Evolutionary conservation across 345 rosid species (phyloP), one percentile per base, ranked within the genome.

Genomic region (Noccaea caerulescens): DNA sequence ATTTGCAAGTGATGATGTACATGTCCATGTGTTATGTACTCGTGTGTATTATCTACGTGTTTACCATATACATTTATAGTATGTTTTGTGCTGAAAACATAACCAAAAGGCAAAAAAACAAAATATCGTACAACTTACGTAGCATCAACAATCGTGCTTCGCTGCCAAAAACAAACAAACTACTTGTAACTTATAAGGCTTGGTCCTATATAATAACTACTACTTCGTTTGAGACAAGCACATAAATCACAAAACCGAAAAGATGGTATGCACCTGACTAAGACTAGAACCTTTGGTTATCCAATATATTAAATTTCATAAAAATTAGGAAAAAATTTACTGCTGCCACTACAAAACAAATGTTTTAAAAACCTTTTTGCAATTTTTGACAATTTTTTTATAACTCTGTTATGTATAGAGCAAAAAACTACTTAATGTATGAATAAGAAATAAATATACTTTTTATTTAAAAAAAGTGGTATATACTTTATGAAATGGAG

Each of bases 11-110:
- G 75, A 50, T 57, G 27, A 14, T 59, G 39, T 41, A 68, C 68
- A 61, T 51, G 49, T 64, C 65, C 41, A 70, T 70, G 52, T 47
- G 58, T 44, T 36, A n/a, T 46, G 8, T 47, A 27, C 14, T 20
- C n/a, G 44, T 57, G 67, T 38, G 61, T 51, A 43, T 30, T 41
- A 32, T 72, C 69, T 36, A 72, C 41, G 76, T 63, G 57, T 72
- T 63, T 33, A 54, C 69, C 55, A 70, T 70, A 46, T 3, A 53
- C 23, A 20, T 5, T 8, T 4, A 39, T 39, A 12, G 6, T 12
- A 6, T 58, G 33, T 58, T 58, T 38, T 10, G 12, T 55, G 51
- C 7, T n/a, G 47, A 50, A 10, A 51, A n/a, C 13, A 4, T 6
- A 23, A 42, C 46, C 11, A 10, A 13, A 51, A 51, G 14, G 23